Evolutionary conservation across 805 yeast species (phyloP), one percentile per base, ranked within the genome.

Genomic region (Sugiyamaella boreocaroliniensis): DNA sequence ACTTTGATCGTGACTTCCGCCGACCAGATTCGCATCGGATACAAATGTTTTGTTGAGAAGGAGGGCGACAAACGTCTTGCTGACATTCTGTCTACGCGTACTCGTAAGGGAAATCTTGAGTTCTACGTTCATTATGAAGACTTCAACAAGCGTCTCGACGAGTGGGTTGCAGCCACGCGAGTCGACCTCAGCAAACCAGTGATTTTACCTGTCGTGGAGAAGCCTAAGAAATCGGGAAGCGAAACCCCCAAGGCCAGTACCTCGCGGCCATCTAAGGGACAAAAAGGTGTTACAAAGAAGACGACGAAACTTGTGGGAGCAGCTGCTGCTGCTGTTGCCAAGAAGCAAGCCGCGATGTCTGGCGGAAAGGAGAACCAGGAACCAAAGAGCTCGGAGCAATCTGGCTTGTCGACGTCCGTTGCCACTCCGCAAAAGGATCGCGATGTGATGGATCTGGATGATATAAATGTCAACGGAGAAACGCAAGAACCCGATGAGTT

Each of bases 111-210:
- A 12, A 79, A 85, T 55, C 80, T 82, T 32, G 86, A 81, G 58
- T 90, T 85, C 68, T 93, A 93, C 66, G 96, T 93, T 29, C 99
- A 93, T 68, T 93, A 89, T 71, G 88, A 82, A 50, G 96, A 90
- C 60, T 93, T 84, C 74, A 93, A 93, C 73, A 93, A 93, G 69
- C 85, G 99, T 68, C 76, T 93, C 60, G 99, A 93, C 71, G 99
- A 93, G 68, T 92, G 98, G 98, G 80, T 93, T 6, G 74, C 77
- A 18, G 75, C 80, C 4, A 83, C 81, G 40, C 76, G 95, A 49
- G 82, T 93, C 10, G 87, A 89, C 65, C 77, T 82, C 50, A 72
- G 76, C n/a, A 73, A 81, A 51, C 88, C 88, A 0, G 79, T 92
- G 52, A 78, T 79, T 16, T 73, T 81, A 57, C 97, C 97, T 0